phyloP scores from a whole-genome alignment of 1,139 yeast species.

The Kodamaea derodonti region DNA sequence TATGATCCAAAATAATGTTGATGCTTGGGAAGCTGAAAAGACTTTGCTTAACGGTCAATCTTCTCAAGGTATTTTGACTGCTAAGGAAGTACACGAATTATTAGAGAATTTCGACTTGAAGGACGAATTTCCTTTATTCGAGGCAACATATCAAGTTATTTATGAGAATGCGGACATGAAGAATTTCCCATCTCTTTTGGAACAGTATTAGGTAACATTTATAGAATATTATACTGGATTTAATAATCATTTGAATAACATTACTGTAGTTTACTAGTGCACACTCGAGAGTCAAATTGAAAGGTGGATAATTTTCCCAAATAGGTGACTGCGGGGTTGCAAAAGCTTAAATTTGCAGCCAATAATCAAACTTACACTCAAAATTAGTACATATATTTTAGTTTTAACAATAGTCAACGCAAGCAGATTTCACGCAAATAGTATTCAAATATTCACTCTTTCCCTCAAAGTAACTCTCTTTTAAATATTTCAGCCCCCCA shows the following conservation, averaged over 20 bases:
- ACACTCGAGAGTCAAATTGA: too few species aligned
- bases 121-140: constrained; percentile 82
- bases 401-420: too few species aligned
- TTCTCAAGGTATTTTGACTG: constrained; percentile 89
- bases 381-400: too few species aligned
- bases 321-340: too few species aligned
- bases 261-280: too few species aligned
- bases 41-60: constrained; percentile 86
- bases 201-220: constrained; percentile 19
- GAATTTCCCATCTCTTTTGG: constrained; percentile 60
- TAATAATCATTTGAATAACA: background rate
- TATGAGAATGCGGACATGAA: constrained; percentile 67
- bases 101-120: constrained; percentile 55
- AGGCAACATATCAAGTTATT: constrained; percentile 77
- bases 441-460: too few species aligned
- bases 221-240: background rate
- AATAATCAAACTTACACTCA: too few species aligned
- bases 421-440: too few species aligned
- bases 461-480: too few species aligned
- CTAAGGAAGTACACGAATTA: constrained; percentile 86
- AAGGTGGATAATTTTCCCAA: too few species aligned
- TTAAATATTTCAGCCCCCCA: constrained; percentile 3
- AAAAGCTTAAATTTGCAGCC: background rate
- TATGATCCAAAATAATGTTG: constrained; percentile 67
- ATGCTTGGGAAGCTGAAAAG: constrained; percentile 77